phyloP scores from a whole-genome alignment of 225 moss, liverwort and hornwort genomes.

The Polytrichum commune region DNA sequence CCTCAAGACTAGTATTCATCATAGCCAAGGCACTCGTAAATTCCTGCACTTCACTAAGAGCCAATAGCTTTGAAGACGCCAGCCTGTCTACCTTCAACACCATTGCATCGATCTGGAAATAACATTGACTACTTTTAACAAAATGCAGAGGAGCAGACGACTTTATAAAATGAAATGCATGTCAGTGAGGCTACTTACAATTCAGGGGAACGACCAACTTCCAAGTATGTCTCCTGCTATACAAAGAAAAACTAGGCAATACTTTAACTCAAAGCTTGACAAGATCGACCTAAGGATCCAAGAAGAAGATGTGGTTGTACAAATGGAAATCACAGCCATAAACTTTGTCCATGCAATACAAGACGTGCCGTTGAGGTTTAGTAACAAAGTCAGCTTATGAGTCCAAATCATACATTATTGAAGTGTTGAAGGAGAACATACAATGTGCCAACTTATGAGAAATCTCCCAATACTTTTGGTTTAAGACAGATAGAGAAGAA shows the following conservation, averaged over 20 bases:
- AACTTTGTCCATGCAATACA: no score
- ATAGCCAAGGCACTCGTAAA: constrained; percentile 29
- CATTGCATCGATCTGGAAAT: constrained; percentile 28
- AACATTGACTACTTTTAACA: neutral
- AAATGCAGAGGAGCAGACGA: neutral
- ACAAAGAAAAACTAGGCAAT: no score
- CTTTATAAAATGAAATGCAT: neutral
- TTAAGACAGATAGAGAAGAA: constrained; percentile 5
- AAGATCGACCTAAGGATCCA: no score
- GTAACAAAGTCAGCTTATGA: neutral
- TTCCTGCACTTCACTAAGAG: constrained; percentile 19
- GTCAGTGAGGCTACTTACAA: no score
- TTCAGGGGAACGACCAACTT: no score
- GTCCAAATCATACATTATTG: neutral
- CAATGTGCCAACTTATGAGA: neutral
- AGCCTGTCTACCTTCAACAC: constrained; percentile 37
- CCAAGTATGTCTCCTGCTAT: no score
- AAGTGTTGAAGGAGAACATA: neutral
- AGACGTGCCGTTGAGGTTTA: no score
- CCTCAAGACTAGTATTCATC: constrained; percentile 32
- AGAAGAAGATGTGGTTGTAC: no score
- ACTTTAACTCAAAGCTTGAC: no score
- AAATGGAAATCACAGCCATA: no score
- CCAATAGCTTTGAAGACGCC: constrained; percentile 21
- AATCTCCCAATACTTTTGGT: neutral